Conservation (phyloP, 2,329 filamentous ascomycete genomes). For the Diplocarpon rosae region DNA sequence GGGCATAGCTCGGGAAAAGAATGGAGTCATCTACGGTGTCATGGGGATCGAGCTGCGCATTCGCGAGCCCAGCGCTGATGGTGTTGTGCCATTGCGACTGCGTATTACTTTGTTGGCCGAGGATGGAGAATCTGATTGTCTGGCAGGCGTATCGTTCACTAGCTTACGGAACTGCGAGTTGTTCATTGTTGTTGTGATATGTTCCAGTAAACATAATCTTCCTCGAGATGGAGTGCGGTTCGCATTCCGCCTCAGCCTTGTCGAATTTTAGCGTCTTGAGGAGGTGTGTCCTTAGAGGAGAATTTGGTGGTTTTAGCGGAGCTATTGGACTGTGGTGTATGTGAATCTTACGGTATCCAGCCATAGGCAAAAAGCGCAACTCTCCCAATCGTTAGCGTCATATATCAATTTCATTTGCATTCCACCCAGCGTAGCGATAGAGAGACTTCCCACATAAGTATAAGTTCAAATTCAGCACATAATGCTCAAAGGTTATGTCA, state of each 20-base stretch:
- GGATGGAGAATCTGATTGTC: conserved; percentile 22
- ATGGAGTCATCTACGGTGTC: conserved; percentile 60
- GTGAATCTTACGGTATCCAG: no score
- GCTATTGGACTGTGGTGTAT: neutral
- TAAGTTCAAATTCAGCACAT: no score
- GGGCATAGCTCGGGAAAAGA: neutral
- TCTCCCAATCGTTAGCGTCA: no score
- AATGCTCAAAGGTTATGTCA: no score
- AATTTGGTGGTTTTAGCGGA: neutral
- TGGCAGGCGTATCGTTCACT: conserved; percentile 43
- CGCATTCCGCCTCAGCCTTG: neutral
- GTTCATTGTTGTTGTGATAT: conserved; percentile 56
- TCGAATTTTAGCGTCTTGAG: neutral
- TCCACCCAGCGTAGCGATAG: no score
- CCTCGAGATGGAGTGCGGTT: neutral
- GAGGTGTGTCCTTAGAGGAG: neutral
- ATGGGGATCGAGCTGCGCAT: conserved; percentile 78
- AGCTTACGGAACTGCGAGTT: conserved; percentile 89
- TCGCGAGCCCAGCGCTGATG: conserved; percentile 59
- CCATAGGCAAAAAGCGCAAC: no score
- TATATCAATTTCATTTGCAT: no score
- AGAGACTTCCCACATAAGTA: no score
- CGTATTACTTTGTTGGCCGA: conserved; percentile 18
- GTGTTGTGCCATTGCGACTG: conserved; percentile 37
- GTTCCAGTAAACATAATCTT: neutral